Evolutionary conservation across 768 basidiomycete genomes (phyloP), one percentile per base, ranked within the genome.

Genomic region (Stropharia rugosoannulata): DNA sequence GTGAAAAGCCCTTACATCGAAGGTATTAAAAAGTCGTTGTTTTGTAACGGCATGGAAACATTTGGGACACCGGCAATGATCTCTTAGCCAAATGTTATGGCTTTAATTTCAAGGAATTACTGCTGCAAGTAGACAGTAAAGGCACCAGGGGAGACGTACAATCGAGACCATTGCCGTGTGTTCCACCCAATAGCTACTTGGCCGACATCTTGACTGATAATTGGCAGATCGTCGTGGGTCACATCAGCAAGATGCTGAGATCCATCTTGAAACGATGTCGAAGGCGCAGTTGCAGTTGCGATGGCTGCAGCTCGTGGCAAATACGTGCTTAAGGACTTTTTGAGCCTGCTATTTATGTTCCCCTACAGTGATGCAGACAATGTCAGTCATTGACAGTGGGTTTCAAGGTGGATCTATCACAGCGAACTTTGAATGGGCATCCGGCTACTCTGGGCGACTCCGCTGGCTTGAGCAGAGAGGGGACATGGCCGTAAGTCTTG

Each of bases 21-120:
- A 93, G 1, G 95, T 93, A 64, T 90, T 86, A 49, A 93, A 74
- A 9, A 98, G 70, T n/a, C 95, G 80, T 69, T 98, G 96, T 65
- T 93, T 95, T 15, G 95, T 98, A 57, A 85, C 67, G 0, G 87
- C 75, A 69, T 98, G 95, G 65, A 91, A 95, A 69, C 94, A 96
- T 48, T 83, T 74, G 5, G 87, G 74, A 68, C 94, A 97, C 35
- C 94, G 80, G 67, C 96, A 98, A 61, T 98, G 95, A 65, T 98
- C 96, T 42, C 93, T 78, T 19, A 98, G 74, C 90, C 93, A 97
- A 39, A 93, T 82, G 64, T 94, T 85, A 67, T 96, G 93, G 66
- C 95, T 98, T 61, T 25, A 60, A 12, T 47, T 12, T 50, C 16
- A 45, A 40, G 12, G n/a, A 32, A 51, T 25, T 15, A 13, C 6